Evolutionary conservation across 192 early-diverging fungal genomes (phyloP), one percentile per base, ranked within the genome.

Genomic region (Coemansia sp.): DNA sequence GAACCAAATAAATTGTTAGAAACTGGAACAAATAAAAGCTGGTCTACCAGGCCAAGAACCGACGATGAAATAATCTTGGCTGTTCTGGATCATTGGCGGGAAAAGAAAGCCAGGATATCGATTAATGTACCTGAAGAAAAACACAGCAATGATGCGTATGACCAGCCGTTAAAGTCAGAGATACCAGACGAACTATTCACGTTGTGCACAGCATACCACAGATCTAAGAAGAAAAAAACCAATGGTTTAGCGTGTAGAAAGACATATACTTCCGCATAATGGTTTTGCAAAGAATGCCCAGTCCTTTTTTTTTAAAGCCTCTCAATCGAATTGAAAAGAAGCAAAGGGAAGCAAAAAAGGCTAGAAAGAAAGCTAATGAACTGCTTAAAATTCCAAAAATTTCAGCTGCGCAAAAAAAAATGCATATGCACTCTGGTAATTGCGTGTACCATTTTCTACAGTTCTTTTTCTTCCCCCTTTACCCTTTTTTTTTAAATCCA

Each of bases 101-200:
- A 16, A 16, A 45, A 45, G 3, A 45, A 45, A 16, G 17, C 5
- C 42, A 45, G 42, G 22, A 0, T 25, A 25, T 25, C 22, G 22
- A 25, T 25, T 25, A 25, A 25, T 25, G 22, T 25, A 25, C 22
- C 22, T 52, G 22, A n/a, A 52, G 50, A 22, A 25, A 25, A 25
- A 25, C 22, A 25, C 22, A 25, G 22, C 22, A 25, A 25, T 25
- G 22, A 25, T 25, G 22, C 1, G 3, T 14, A 33, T 12, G 25
- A 31, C 4, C 22, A 38, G 36, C 34, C 42, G 4, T 38, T 56
- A 1, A 29, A 22, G 29, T 59, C 57, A 18, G 36, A n/a, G 10
- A 22, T 66, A 4, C 22, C 48, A 18, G 64, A 66, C 48, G 64
- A 66, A 20, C 18, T 66, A 18, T 45, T 45, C 20, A 25, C 29